These are phyloP conservation scores for Teratosphaeria pseudoeucalypti DNA, from an alignment of 2,329 filamentous ascomycete genomes.

Conservation along the genomic window DNA sequence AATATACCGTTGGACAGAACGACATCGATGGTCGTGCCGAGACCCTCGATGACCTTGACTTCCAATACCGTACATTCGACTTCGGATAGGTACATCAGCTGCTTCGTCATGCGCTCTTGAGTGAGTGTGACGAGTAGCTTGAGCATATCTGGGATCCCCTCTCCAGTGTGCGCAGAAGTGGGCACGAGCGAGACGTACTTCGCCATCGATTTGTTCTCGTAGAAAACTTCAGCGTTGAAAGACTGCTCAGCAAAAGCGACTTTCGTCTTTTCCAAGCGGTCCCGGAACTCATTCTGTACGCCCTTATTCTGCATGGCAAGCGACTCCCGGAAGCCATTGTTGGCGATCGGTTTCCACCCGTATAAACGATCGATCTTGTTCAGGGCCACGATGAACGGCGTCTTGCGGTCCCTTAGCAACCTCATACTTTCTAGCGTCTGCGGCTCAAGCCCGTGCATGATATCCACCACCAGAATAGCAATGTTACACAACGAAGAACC, in stretches of 20 bases:
- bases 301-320: conserved; percentile 81
- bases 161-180: conserved; percentile 95
- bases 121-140: conserved; percentile 88
- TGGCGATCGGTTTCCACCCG: conserved; percentile 96
- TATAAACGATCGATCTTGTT: conserved; percentile 99
- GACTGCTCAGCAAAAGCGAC: conserved; percentile 90
- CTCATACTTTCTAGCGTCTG: conserved; percentile 98
- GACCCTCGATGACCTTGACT: conserved; percentile 97
- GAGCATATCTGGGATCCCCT: conserved; percentile 97
- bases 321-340: conserved; percentile 96
- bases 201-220: conserved; percentile 96
- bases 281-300: conserved; percentile 88
- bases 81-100: conserved; percentile 96
- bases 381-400: conserved; percentile 93
- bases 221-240: conserved; percentile 95
- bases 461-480: conserved; percentile 96
- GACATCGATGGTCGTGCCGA: conserved; percentile 97
- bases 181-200: conserved; percentile 91
- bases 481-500: conserved; percentile 99
- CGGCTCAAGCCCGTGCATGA: conserved; percentile 97
- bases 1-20: conserved; percentile 93
- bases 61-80: conserved; percentile 96
- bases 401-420: conserved; percentile 82
- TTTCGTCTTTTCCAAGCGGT: conserved; percentile 83
- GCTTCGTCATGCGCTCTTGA: conserved; percentile 93